A percentile compares a stretch with the other conserved stretches of the same genome.
phyloP scores from a whole-genome alignment of 257 asterid species.

The Penstemon eatonii region DNA sequence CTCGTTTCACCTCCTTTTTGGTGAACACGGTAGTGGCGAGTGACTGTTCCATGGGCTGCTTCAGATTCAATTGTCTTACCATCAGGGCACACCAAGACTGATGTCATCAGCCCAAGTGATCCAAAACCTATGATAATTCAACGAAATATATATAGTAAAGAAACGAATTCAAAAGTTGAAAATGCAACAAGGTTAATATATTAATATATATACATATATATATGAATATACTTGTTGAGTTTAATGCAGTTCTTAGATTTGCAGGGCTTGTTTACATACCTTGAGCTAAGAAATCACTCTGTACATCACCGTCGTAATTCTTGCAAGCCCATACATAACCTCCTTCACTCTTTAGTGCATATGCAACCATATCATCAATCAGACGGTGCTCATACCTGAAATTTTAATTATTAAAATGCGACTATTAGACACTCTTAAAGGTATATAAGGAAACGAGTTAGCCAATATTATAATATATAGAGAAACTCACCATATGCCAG shows the following conservation, averaged over 20 bases:
- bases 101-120: constrained; percentile 99
- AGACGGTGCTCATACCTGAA: constrained; percentile 98
- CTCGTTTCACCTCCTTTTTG: constrained; percentile 99
- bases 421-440: neutral
- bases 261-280: constrained; percentile 40
- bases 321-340: constrained; percentile 99
- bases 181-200: neutral
- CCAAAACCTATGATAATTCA: constrained; percentile 72
- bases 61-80: constrained; percentile 99
- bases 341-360: constrained; percentile 98
- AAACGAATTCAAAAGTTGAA: neutral
- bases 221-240: too few relatives aligned
- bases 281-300: constrained; percentile 99
- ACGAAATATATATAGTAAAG: constrained; percentile 10
- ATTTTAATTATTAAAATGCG: constrained; percentile 9
- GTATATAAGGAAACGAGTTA: neutral
- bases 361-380: constrained; percentile 99
- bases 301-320: constrained; percentile 99
- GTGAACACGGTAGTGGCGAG: constrained; percentile 95
- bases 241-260: too few relatives aligned
- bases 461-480: neutral
- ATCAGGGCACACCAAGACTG: constrained; percentile 98
- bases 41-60: constrained; percentile 99
- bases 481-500: constrained; percentile 79
- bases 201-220: too few relatives aligned